Percentiles rank a stretch among this genome's conserved stretches.
These are phyloP conservation scores for Withania somnifera DNA, from an alignment of 305 asterid genomes.

Conservation along the genomic window DNA sequence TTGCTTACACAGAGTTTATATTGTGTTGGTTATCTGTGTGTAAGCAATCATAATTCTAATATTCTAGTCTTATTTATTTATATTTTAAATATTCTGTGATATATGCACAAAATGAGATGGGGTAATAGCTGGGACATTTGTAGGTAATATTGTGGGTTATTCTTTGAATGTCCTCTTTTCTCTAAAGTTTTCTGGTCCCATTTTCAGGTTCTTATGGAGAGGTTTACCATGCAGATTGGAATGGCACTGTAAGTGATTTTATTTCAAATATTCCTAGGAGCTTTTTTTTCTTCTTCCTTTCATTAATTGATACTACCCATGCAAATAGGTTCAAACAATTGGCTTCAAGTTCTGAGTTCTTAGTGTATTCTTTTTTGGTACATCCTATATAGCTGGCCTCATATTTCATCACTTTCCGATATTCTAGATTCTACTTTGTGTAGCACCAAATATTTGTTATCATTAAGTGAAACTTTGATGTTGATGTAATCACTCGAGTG, in stretches of 20 bases:
- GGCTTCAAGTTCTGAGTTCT: neutral
- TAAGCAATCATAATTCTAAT: neutral
- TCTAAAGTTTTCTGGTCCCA: neutral
- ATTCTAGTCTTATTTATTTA: neutral
- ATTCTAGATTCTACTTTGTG: neutral
- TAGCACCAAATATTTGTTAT: neutral
- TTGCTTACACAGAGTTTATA: neutral
- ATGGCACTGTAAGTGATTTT: conserved; percentile 78
- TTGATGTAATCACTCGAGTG: neutral
- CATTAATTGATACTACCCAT: neutral
- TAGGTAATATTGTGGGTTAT: neutral
- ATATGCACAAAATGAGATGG: neutral
- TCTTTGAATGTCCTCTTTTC: neutral
- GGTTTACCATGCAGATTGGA: conserved; percentile 99
- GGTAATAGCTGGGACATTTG: neutral
- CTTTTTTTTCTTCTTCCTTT: neutral
- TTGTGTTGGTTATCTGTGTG: neutral
- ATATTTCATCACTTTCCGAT: neutral
- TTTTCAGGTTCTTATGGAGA: conserved; percentile 96
- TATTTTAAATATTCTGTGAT: neutral
- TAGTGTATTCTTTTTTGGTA: neutral
- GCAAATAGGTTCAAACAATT: neutral
- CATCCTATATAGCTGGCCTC: neutral
- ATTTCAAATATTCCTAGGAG: neutral
- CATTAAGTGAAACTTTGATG: neutral